These are phyloP conservation scores for Scheffersomyces quercinus DNA, from an alignment of 1,139 yeast species.

Conservation along the genomic window DNA sequence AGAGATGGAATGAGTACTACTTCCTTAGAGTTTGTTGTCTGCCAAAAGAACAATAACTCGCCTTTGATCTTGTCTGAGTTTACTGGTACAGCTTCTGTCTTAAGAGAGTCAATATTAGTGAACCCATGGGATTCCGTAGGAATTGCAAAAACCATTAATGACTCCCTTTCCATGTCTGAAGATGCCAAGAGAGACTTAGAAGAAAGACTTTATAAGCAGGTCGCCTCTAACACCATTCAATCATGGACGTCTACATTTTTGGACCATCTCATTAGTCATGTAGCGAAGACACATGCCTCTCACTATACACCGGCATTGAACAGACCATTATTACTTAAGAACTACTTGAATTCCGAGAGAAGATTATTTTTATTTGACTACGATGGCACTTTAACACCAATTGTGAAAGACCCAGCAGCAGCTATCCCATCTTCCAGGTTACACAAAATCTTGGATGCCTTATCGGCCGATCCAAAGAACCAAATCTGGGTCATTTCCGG, in stretches of 20 bases:
- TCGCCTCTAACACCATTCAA: conserved; percentile 73
- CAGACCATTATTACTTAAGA: conserved; percentile 61
- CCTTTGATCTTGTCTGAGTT: conserved; percentile 90
- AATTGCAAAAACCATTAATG: conserved; percentile 80
- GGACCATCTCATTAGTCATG: conserved; percentile 52
- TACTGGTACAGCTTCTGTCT: conserved; percentile 84
- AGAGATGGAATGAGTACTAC: conserved; percentile 98
- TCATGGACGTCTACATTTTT: conserved; percentile 75
- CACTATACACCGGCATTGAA: conserved; percentile 85
- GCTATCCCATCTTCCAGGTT: conserved; percentile 88
- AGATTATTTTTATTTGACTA: conserved; percentile 90
- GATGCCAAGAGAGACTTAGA: conserved; percentile 46
- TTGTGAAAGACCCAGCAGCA: conserved; percentile 96
- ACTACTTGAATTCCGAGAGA: conserved; percentile 61
- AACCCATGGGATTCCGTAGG: conserved; percentile 98
- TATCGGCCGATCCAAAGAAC: conserved; percentile 77
- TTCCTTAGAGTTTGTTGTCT: conserved; percentile 84
- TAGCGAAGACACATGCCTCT: conserved; percentile 41
- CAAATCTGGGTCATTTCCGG: conserved; percentile 96
- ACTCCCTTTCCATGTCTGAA: conserved; percentile 54
- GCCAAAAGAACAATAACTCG: conserved; percentile 71
- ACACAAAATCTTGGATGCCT: conserved; percentile 54
- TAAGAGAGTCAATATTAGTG: conserved; percentile 78
- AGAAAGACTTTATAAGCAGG: conserved; percentile 58
- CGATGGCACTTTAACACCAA: conserved; percentile 96